phyloP scores from a whole-genome alignment of 345 rosid genomes.

The Eutrema heterophyllum region DNA sequence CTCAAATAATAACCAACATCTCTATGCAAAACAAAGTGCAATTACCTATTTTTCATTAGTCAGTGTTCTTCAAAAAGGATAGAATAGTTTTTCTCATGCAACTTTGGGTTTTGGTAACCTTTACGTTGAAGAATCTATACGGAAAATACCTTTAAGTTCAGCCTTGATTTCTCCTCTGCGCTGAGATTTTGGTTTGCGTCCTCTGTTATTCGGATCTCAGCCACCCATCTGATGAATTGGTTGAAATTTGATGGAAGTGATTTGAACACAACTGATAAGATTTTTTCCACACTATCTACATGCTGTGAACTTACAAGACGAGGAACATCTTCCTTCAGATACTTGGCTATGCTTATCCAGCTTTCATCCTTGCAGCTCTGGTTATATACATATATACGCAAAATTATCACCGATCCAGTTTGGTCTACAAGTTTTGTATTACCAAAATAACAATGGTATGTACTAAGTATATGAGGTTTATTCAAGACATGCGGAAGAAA shows the following conservation, averaged over 20 bases:
- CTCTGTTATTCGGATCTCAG: constrained; percentile 65
- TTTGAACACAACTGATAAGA: constrained; percentile 47
- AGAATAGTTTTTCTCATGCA: background rate
- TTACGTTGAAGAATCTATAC: background rate
- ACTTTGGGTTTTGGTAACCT: background rate
- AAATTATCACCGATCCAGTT: constrained; percentile 4
- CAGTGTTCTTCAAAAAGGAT: background rate
- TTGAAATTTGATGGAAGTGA: constrained; percentile 64
- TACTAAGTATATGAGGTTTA: background rate
- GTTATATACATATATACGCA: background rate
- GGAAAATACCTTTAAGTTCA: constrained; percentile 56
- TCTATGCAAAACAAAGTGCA: background rate
- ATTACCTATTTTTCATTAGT: background rate
- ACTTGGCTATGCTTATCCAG: constrained; percentile 64
- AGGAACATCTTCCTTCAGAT: constrained; percentile 80
- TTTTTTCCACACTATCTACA: constrained; percentile 43
- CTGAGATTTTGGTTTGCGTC: constrained; percentile 55
- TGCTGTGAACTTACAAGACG: constrained; percentile 58
- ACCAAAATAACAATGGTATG: background rate
- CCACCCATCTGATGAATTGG: constrained; percentile 86
- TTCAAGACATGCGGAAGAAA: background rate
- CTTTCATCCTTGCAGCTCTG: constrained; percentile 84
- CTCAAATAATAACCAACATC: background rate
- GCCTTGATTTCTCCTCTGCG: constrained; percentile 70
- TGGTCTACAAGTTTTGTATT: background rate